These are phyloP conservation scores for Fusarium sp. DNA, from an alignment of 2,329 filamentous ascomycete species.

Conservation along the genomic window DNA sequence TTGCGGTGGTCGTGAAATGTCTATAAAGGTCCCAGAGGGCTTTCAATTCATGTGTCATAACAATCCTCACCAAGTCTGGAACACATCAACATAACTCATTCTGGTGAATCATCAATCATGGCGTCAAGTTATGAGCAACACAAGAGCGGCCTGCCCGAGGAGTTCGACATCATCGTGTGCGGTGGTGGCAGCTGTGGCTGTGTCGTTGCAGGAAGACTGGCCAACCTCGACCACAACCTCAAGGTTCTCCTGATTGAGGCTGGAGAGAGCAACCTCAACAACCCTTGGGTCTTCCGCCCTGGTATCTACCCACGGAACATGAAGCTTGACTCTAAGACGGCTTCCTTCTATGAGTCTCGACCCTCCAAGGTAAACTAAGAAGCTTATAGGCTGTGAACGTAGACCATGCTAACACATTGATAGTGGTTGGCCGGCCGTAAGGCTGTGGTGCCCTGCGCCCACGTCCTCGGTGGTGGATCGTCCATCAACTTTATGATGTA, in stretches of 20 bases:
- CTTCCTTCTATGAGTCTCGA: constrained; percentile 85
- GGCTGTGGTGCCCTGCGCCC: constrained; percentile 82
- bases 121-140: constrained; percentile 34
- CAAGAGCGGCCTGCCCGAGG: constrained; percentile 71
- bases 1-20: background rate
- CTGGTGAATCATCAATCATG: constrained; percentile 36
- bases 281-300: constrained; percentile 83
- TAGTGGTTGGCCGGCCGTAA: constrained; percentile 77
- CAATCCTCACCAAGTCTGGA: background rate
- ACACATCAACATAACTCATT: background rate
- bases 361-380: constrained; percentile 68
- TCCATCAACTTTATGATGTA: constrained; percentile 84
- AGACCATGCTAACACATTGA: no score
- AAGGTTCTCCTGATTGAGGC: constrained; percentile 79
- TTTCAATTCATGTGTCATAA: background rate
- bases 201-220: constrained; percentile 74
- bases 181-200: constrained; percentile 80
- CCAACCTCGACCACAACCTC: constrained; percentile 83
- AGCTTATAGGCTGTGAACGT: no score
- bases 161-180: constrained; percentile 86
- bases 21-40: constrained; percentile 31
- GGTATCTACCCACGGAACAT: constrained; percentile 86
- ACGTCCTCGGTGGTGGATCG: constrained; percentile 80
- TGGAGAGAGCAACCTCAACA: constrained; percentile 82
- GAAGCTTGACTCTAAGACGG: constrained; percentile 85